Base-by-base conservation (phyloP, 768 basidiomycete genomes). In the Tephrocybe sp. region DNA sequence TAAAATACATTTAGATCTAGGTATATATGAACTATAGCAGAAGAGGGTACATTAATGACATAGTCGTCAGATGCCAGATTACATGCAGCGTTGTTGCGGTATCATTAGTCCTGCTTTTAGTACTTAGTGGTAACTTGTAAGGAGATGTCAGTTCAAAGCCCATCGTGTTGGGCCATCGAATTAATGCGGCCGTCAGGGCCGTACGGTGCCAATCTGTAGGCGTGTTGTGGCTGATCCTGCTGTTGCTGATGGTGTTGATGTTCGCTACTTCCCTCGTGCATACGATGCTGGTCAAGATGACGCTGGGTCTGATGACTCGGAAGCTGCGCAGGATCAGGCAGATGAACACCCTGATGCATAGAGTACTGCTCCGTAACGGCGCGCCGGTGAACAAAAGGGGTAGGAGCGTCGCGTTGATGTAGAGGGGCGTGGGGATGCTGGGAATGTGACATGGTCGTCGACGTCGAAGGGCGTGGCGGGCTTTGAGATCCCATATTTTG, bases 361-460 rank as follows among this genome's bases (percentile, higher is more conserved):
- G 78, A 67, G 63, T 74, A 81, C 15, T 72, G 72, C 55, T 84
- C 84, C 25, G 79, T 80, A 43, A 78, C 68, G 31, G 82, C 73
- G 43, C 84, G 76, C 52, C 83, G 75, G 55, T 80, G 81, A 32
- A 75, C 73, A 60, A 77, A 85, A 12, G 78, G 67, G 49, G 78
- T 56, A 34, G 77, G 61, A 8, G 72, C 65, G 45, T 80, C 75
- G 6, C 73, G 72, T 27, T 75, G 65, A 32, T 64, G 64, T 25
- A 68, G 59, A 43, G 74, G 72, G 43, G 65, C 64, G 30, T 74
- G 63, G 5, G 39, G 24, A 16, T 55, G 49, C 31, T n/a, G n/a
- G n/a, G 69, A 55, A 57, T 71, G 69, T 16, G 69, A 65, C 26
- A 73, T 58, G 24, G 70, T 63, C 40, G 73, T 28, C 21, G 53